Percentiles rank a stretch among this genome's conserved stretches.
Conservation (phyloP, 257 asterid genomes). For the Forsythia suspensa region DNA sequence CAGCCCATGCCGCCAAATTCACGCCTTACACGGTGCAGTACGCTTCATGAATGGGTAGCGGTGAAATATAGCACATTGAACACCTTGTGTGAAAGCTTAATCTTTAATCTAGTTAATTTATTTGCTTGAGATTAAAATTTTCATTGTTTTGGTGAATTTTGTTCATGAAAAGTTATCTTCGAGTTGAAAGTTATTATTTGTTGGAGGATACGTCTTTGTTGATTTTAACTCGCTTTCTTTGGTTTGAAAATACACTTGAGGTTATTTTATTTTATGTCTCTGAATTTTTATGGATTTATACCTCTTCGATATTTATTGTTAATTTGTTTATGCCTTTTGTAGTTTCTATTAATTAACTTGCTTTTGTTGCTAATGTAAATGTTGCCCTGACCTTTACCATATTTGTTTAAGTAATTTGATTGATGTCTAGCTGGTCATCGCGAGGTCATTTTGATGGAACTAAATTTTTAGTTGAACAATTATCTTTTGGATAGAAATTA, state of each 20-base stretch:
- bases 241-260: neutral
- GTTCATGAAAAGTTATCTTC: neutral
- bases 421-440: no score
- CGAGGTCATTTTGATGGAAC: neutral
- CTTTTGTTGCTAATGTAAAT: neutral
- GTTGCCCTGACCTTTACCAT: no score
- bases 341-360: neutral
- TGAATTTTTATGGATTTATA: neutral
- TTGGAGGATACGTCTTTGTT: neutral
- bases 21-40: neutral
- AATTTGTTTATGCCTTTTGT: neutral
- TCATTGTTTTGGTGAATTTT: neutral
- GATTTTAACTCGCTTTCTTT: neutral
- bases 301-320: neutral
- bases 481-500: neutral
- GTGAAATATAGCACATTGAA: neutral
- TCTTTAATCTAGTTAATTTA: neutral
- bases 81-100: neutral
- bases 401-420: no score
- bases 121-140: neutral
- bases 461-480: neutral
- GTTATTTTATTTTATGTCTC: neutral
- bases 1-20: neutral
- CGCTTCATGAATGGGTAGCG: neutral
- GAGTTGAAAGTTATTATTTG: neutral